Base-by-base conservation (phyloP, 1,139 yeast species). In the Tardiomyces digboiensis region DNA sequence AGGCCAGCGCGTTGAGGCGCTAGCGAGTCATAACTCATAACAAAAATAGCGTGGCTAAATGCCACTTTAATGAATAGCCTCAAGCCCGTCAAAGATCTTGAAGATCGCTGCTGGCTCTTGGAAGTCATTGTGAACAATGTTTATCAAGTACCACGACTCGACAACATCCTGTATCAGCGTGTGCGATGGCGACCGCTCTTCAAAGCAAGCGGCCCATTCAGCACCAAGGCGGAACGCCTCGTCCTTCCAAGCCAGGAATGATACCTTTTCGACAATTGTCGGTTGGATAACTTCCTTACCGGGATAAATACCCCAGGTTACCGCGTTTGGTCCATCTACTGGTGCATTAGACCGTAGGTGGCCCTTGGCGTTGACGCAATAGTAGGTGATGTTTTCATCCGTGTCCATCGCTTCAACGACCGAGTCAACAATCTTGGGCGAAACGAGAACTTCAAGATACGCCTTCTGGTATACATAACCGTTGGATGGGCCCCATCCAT, bases 231-330 rank as follows among this genome's bases (percentile, higher is more conserved):
- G 72, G 71, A 76, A 91, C 33, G 91, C 93, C 65, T 91, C 98
- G 62, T 89, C 97, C 63, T 87, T 89, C 98, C 98, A 91, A 8
- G 97, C 95, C 55, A 86, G 69, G 66, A 87, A 87, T 2, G 95
- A 83, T 22, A 81, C 78, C 60, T 80, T 81, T 61, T 87, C 96
- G n/a, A 87, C 95, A 59, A 87, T 85, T 1, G 96, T 87, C 44
- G 96, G 95, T 64, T 87, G 95, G 53, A 85, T 72, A 43, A 87
- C 84, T 65, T 87, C 95, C 60, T 83, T 84, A 40, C 94, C 94
- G 18, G 95, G 95, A 74, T 85, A 87, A 38, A 85, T 86, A 51
- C 96, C 97, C 98, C 98, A 91, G 13, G 98, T 91, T 44, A 91
- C 97, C 7, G 97, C 97, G 59, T 87, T 88, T 53, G 94, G 88